Conservation (phyloP, 225 moss, liverwort and hornwort genomes). For the Sphagnum tenellum region DNA sequence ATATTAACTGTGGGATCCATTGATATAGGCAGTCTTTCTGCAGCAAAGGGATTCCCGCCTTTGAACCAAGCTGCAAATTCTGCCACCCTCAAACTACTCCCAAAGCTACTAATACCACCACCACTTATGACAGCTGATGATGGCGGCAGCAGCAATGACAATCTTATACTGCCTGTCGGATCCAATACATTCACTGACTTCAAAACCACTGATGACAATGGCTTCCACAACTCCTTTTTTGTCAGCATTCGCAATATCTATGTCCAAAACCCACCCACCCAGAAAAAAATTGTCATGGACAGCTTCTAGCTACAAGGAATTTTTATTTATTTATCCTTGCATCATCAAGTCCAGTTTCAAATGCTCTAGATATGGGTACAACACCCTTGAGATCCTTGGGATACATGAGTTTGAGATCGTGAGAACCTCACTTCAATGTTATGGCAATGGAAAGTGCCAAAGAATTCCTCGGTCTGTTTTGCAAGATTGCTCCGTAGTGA, state of each 20-base stretch:
- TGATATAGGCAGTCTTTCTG: conserved; percentile 30
- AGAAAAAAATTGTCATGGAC: too few species aligned
- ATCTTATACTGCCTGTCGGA: conserved; percentile 41
- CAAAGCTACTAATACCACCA: too few species aligned
- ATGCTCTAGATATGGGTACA: too few species aligned
- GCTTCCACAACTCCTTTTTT: conserved; percentile 92
- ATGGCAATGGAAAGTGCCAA: conserved; percentile 88
- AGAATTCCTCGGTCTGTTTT: conserved; percentile 93
- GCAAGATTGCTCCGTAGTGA: conserved; percentile 80
- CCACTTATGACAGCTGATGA: too few species aligned
- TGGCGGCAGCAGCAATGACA: conserved; percentile 13
- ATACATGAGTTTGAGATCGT: too few species aligned
- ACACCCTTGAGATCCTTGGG: too few species aligned
- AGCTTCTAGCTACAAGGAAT: too few species aligned
- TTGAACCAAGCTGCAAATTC: conserved; percentile 70
- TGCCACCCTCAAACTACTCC: conserved; percentile 1
- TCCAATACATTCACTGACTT: conserved; percentile 62
- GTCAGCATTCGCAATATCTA: conserved; percentile 85
- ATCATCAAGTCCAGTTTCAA: too few species aligned
- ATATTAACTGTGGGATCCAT: conserved; percentile 7
- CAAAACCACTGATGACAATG: conserved; percentile 58
- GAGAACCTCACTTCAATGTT: conserved; percentile 77
- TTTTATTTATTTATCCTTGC: too few species aligned
- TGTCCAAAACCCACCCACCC: background rate
- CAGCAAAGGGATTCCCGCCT: conserved; percentile 84